Evolutionary conservation across 257 asterid species (phyloP), one percentile per base, ranked within the genome.

Genomic region (Linderniella brevidens): DNA sequence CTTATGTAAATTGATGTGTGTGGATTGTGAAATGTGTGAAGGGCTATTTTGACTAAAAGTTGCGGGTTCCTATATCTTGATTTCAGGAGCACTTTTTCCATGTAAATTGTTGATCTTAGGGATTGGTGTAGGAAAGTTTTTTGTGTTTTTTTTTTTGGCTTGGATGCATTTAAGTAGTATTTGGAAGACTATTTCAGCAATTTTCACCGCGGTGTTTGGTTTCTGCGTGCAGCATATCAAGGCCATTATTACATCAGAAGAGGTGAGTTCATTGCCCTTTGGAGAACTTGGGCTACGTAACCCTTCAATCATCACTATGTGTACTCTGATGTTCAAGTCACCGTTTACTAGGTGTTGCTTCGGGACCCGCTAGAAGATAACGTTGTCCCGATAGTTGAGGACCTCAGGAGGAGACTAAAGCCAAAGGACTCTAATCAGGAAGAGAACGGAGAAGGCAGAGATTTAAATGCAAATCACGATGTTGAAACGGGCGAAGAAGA

Each of bases 191-290:
- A 25, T 2, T 17, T 8, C 25, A 18, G 18, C 15, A 16, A 14
- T 45, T 14, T 45, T 42, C 15, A 42, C 8, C 12, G 4, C 5
- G 5, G 12, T 42, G 47, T 40, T 58, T 35, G 50, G 19, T 60
- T 58, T 50, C 29, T 40, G 53, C 58, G 49, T 69, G 59, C 90
- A 81, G 93, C 85, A 81, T 64, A 81, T 81, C 77, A 81, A 77
- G 80, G 93, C 93, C 53, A 81, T 81, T 35, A 68, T 81, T 59
- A 81, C 93, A 32, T 65, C 93, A 19, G 90, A 77, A 54, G 93
- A 81, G 85, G 93, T 77, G 57, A 50, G 63, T 35, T 59, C 5
- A 44, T 12, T 5, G 19, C 1, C 9, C 18, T 36, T 56, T 13
- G 11, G 4, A 17, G 17, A 25, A 19, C 13, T 19, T 5, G 19